phyloP scores from a whole-genome alignment of 1,284 basidiomycete species.

The Moesziomyces globuligerus region DNA sequence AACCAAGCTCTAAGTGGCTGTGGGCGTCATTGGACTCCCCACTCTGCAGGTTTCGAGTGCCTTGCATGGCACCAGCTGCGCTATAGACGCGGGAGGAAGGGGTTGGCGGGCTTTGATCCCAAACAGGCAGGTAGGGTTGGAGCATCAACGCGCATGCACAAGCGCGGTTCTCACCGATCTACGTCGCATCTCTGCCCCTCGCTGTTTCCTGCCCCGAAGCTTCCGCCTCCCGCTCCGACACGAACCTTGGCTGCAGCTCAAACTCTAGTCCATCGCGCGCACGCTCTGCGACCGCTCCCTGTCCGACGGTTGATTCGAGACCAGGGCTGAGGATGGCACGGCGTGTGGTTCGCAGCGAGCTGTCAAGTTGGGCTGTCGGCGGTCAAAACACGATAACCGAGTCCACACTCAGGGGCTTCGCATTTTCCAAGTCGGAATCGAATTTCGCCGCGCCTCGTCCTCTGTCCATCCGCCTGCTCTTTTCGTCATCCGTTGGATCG shows the following conservation, averaged over 20 bases:
- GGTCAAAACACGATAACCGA: constrained; percentile 10
- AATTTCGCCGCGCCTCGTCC: background rate
- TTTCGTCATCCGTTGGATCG: constrained; percentile 5
- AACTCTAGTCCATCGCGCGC: too few relatives aligned
- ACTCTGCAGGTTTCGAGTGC: background rate
- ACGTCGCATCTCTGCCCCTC: constrained; percentile 41
- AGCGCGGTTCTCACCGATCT: constrained; percentile 33
- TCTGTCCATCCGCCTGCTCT: background rate
- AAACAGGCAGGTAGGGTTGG: constrained; percentile 30
- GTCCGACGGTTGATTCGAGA: too few relatives aligned
- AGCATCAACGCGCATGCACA: constrained; percentile 23
- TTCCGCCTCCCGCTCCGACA: background rate
- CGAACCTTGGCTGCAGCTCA: too few relatives aligned
- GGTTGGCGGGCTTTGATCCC: background rate
- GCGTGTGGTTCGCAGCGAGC: constrained; percentile 1
- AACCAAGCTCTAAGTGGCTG: background rate
- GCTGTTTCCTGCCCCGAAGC: too few relatives aligned
- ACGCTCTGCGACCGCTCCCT: background rate
- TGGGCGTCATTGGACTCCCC: background rate
- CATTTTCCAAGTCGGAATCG: background rate
- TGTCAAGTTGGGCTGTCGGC: constrained; percentile 29
- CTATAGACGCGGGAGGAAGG: background rate
- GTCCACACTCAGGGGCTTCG: constrained; percentile 24
- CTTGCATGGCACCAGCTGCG: background rate
- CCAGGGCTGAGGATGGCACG: background rate